These are phyloP conservation scores for Glycine latifolia DNA, from an alignment of 306 rosid species.

Conservation along the genomic window DNA sequence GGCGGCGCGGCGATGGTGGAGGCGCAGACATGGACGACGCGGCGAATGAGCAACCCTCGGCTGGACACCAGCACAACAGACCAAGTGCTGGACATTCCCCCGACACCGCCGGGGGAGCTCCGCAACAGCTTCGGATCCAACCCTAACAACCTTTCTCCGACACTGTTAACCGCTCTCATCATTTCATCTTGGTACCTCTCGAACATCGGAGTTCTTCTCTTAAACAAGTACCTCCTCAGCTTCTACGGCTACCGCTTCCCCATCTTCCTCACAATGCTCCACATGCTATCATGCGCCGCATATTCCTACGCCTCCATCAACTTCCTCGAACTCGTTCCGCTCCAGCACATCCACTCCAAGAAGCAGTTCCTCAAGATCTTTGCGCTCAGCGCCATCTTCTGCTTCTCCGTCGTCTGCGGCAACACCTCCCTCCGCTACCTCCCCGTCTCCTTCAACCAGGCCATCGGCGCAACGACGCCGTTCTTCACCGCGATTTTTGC, in stretches of 20 bases:
- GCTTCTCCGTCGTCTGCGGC: slow-evolving; percentile 95
- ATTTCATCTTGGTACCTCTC: slow-evolving; percentile 87
- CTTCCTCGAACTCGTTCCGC: slow-evolving; percentile 76
- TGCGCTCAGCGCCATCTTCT: slow-evolving; percentile 77
- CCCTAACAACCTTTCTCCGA: slow-evolving; percentile 46
- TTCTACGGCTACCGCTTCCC: slow-evolving; percentile 85
- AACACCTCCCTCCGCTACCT: slow-evolving; percentile 88
- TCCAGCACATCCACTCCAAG: slow-evolving; percentile 77
- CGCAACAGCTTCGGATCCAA: slow-evolving; percentile 54
- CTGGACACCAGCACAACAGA: slow-evolving; percentile 44
- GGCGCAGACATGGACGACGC: slow-evolving; percentile 91
- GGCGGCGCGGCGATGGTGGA: slow-evolving; percentile 63
- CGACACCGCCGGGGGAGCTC: slow-evolving; percentile 68
- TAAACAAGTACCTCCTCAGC: slow-evolving; percentile 93
- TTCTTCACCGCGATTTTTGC: slow-evolving; percentile 92
- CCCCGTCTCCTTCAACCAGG: slow-evolving; percentile 91
- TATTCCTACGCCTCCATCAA: slow-evolving; percentile 69
- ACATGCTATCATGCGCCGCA: slow-evolving; percentile 86
- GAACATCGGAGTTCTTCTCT: slow-evolving; percentile 90
- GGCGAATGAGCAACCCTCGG: slow-evolving; percentile 89
- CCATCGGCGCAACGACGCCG: slow-evolving; percentile 93
- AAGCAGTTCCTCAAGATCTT: slow-evolving; percentile 83
- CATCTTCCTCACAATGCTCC: slow-evolving; percentile 93
- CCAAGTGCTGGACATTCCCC: slow-evolving; percentile 74
- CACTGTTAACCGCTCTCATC: slow-evolving; percentile 54